phyloP scores from a whole-genome alignment of 108 stramenopile genomes.

The Pseudonitzschia multistriata region DNA sequence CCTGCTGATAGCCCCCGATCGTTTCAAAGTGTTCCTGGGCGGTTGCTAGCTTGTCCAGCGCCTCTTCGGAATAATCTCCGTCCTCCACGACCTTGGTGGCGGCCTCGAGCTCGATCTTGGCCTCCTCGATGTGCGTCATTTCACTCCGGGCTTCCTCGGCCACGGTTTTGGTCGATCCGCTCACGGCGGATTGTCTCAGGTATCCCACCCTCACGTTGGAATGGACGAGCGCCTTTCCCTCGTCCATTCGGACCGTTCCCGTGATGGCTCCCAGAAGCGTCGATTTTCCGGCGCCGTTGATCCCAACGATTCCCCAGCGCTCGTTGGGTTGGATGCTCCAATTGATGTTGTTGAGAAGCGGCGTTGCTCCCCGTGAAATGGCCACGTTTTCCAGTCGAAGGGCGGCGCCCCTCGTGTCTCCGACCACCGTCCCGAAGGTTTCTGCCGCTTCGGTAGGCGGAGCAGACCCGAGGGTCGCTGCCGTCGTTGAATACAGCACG shows the following conservation, averaged over 20 bases:
- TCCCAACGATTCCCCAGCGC: slow-evolving; percentile 72
- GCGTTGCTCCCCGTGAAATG: slow-evolving; percentile 53
- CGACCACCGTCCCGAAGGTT: slow-evolving; percentile 22
- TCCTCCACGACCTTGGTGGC: slow-evolving; percentile 33
- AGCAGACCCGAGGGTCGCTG: neutral
- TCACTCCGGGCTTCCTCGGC: slow-evolving; percentile 81
- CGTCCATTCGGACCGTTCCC: slow-evolving; percentile 59
- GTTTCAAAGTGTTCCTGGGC: slow-evolving; percentile 67
- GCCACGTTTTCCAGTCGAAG: slow-evolving; percentile 57
- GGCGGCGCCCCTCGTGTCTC: slow-evolving; percentile 66
- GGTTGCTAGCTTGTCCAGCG: slow-evolving; percentile 53
- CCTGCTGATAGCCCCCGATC: slow-evolving; percentile 85
- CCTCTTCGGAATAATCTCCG: slow-evolving; percentile 58
- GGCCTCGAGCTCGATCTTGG: slow-evolving; percentile 42
- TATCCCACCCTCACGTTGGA: slow-evolving; percentile 69
- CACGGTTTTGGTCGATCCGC: slow-evolving; percentile 81
- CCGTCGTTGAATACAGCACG: neutral
- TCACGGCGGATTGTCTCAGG: slow-evolving; percentile 73
- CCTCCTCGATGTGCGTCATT: slow-evolving; percentile 67
- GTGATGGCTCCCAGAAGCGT: slow-evolving; percentile 67
- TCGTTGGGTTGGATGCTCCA: slow-evolving; percentile 61
- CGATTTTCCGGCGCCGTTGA: slow-evolving; percentile 53
- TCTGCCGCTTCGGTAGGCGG: neutral
- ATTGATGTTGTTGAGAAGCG: slow-evolving; percentile 50
- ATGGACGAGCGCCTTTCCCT: slow-evolving; percentile 53